Evolutionary conservation across 2,329 filamentous ascomycete genomes (phyloP).

Genomic region (Colletotrichum zoysiae): DNA sequence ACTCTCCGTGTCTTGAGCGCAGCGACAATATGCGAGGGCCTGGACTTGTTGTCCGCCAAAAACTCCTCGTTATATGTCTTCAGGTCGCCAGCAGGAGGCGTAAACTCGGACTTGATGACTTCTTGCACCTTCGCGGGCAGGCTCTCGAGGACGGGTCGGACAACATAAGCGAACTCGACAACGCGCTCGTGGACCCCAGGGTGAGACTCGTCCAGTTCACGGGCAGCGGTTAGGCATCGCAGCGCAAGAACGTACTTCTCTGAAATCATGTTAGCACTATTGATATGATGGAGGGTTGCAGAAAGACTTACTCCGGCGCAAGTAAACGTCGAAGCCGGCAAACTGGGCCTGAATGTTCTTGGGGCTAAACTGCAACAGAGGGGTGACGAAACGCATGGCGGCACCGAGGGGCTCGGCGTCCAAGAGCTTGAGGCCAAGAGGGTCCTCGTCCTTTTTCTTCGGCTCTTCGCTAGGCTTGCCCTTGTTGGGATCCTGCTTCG

Average conservation of each 20-base stretch:
- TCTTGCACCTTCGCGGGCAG: conserved; percentile 75
- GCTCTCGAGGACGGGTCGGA: conserved; percentile 69
- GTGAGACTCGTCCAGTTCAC: conserved; percentile 75
- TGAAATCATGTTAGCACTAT: conserved; percentile 55
- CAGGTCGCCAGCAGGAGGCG: conserved; percentile 51
- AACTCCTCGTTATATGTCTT: conserved; percentile 76
- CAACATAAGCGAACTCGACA: conserved; percentile 74
- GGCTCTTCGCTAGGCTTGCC: conserved; percentile 70
- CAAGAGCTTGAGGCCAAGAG: conserved; percentile 82
- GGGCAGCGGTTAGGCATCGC: conserved; percentile 83
- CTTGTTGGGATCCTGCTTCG: conserved; percentile 88
- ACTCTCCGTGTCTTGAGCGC: conserved; percentile 70
- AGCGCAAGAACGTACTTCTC: conserved; percentile 91
- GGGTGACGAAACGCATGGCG: conserved; percentile 86
- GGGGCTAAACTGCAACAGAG: conserved; percentile 85
- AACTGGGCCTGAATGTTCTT: conserved; percentile 85
- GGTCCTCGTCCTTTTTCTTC: conserved; percentile 90
- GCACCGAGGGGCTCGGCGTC: conserved; percentile 88
- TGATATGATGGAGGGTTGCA: conserved; percentile 9
- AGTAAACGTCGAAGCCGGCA: conserved; percentile 90
- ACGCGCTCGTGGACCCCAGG: conserved; percentile 82
- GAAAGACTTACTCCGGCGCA: conserved; percentile 78
- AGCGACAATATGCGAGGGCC: conserved; percentile 72
- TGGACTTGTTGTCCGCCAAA: conserved; percentile 71
- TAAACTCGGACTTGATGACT: conserved; percentile 77